These are phyloP conservation scores for Fusarium nodosum DNA, from an alignment of 2,329 filamentous ascomycete species.

Conservation along the genomic window DNA sequence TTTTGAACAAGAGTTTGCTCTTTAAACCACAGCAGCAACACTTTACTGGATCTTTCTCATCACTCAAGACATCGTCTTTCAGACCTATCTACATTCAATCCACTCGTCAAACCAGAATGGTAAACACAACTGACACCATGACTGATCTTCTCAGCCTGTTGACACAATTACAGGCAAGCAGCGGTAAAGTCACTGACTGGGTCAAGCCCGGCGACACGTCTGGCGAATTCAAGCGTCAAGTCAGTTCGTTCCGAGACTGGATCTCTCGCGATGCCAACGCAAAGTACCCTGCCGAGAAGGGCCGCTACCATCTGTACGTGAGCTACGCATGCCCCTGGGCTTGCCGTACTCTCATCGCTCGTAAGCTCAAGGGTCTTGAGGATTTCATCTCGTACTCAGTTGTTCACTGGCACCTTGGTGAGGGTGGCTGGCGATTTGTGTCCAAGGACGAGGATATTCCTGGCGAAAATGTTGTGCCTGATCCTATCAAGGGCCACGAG, in stretches of 20 bases:
- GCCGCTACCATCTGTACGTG: constrained; percentile 93
- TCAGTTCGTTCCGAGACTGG: constrained; percentile 83
- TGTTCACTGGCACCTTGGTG: constrained; percentile 91
- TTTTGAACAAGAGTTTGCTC: constrained; percentile 22
- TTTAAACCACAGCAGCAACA: constrained; percentile 21
- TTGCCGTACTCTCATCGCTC: constrained; percentile 86
- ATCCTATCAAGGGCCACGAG: constrained; percentile 78
- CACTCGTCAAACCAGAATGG: constrained; percentile 47
- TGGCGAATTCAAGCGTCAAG: constrained; percentile 93
- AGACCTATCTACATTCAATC: constrained; percentile 5
- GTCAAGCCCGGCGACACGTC: constrained; percentile 80
- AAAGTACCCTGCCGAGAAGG: constrained; percentile 86
- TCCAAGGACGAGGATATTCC: constrained; percentile 69
- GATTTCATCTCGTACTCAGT: constrained; percentile 82
- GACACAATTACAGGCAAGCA: constrained; percentile 41
- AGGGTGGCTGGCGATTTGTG: constrained; percentile 84
- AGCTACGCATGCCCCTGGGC: constrained; percentile 97
- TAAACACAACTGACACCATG: constrained; percentile 15
- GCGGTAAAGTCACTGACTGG: constrained; percentile 79
- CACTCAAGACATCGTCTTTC: constrained; percentile 19
- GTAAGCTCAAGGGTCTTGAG: constrained; percentile 92
- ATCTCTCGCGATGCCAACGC: constrained; percentile 80
- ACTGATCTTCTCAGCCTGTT: constrained; percentile 15
- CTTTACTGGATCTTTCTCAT: constrained; percentile 24
- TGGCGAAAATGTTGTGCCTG: constrained; percentile 74